A percentile compares a stretch with the other conserved stretches of the same genome.
Evolutionary conservation across 805 yeast species (phyloP).

Genomic region (Candida rishiriensis): DNA sequence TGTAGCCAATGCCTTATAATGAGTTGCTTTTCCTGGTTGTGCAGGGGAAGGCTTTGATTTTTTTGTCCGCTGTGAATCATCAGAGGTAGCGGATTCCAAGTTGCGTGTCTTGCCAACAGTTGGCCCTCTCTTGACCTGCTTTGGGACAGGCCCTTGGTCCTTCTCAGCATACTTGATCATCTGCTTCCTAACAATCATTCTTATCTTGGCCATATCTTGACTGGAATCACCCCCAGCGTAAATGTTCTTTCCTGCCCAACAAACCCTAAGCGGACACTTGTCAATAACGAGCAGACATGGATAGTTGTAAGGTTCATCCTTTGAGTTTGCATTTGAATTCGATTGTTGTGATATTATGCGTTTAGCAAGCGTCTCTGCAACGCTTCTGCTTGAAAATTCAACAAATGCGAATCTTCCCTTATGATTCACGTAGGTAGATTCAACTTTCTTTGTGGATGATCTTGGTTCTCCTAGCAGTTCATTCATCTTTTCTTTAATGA

Average conservation of each 20-base stretch:
- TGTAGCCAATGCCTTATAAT: conserved; percentile 9
- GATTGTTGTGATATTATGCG: conserved; percentile 10
- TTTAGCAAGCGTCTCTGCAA: conserved; percentile 46
- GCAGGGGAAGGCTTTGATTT: background rate
- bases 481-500: conserved; percentile 47
- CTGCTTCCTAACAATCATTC: conserved; percentile 47
- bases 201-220: conserved; percentile 44
- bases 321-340: background rate
- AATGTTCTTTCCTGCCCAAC: conserved; percentile 49
- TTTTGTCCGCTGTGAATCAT: too few species aligned
- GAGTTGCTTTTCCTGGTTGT: conserved; percentile 1
- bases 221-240: conserved; percentile 34
- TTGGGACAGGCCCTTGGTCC: conserved; percentile 18
- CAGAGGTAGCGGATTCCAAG: too few species aligned
- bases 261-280: conserved; percentile 43
- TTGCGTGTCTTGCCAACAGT: too few species aligned
- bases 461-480: conserved; percentile 18
- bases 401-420: conserved; percentile 62
- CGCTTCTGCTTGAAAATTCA: conserved; percentile 41
- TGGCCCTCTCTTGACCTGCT: background rate
- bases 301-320: conserved; percentile 1
- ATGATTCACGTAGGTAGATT: conserved; percentile 48
- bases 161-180: conserved; percentile 48
- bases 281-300: conserved; percentile 35
- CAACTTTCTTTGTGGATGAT: conserved; percentile 25